phyloP scores from a whole-genome alignment of 371 early-diverging fungal genomes.

The Chytridiales sp. region DNA sequence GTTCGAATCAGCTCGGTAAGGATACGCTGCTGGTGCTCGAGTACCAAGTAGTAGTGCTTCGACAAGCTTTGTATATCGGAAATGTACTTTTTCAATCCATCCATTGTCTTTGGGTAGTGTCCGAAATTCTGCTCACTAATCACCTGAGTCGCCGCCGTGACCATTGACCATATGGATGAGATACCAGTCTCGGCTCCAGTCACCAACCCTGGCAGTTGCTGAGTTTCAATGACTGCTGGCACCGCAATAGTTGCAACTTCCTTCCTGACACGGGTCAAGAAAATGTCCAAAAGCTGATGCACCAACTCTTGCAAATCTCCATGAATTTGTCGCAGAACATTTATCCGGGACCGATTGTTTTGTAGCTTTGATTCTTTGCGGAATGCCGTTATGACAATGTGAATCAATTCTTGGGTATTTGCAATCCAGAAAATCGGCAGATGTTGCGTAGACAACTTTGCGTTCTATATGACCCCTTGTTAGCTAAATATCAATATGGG shows the following conservation, averaged over 20 bases:
- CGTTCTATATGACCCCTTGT: neutral
- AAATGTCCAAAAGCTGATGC: conserved; percentile 8
- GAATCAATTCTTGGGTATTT: conserved; percentile 18
- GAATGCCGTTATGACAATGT: neutral
- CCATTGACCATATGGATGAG: conserved; percentile 6
- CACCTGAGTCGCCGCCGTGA: too few species aligned
- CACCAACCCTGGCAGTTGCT: conserved; percentile 28
- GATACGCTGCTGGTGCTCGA: conserved; percentile 7
- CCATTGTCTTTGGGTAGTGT: too few species aligned
- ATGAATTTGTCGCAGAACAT: conserved; percentile 17
- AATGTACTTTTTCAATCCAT: conserved; percentile 2
- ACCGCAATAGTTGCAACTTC: conserved; percentile 20
- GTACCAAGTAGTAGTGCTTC: conserved; percentile 1
- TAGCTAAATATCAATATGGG: neutral
- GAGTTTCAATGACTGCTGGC: conserved; percentile 23
- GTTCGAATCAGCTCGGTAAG: conserved; percentile 85
- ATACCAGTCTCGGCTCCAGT: conserved; percentile 3
- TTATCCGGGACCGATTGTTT: conserved; percentile 19
- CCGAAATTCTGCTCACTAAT: too few species aligned
- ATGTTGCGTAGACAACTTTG: too few species aligned
- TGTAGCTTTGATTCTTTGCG: conserved; percentile 14
- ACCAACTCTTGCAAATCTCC: conserved; percentile 9
- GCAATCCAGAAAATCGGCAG: conserved; percentile 28
- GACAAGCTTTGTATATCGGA: neutral
- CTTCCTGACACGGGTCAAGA: conserved; percentile 15